Evolutionary conservation across 495 filamentous ascomycete species (phyloP), one percentile per base, ranked within the genome.

Genomic region (Trichoderma erinaceum): DNA sequence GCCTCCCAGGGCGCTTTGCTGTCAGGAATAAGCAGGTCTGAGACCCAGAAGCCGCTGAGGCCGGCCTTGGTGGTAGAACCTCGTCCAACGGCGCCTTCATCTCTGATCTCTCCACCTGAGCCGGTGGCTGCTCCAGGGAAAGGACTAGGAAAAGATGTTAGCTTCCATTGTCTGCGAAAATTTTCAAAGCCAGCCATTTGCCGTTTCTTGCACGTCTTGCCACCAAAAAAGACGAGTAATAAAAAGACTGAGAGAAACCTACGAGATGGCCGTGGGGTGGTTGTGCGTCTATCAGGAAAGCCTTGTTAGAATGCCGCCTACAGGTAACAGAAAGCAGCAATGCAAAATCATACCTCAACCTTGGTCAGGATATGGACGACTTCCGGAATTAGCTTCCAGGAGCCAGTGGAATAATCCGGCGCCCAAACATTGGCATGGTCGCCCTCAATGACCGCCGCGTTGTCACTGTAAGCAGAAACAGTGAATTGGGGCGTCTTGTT

Each of bases 401-500:
- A 88, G 8, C 92, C 90, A 3, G 92, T 94, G n/a, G 84, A 81
- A 41, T 91, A 85, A 66, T 91, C 86, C 16, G 95, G 95, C 0
- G 92, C 90, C 92, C 92, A 97, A 74, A 90, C 90, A 66, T 84
- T 86, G 29, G 87, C 89, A 52, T 85, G 79, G 65, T 85, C 83
- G 38, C 94, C 95, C 71, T 96, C 80, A 64, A 97, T 81, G 0
- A 99, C 95, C 13, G 95, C 94, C 41, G 95, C 95, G 77, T 99
- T 99, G 75, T 99, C 95, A 69, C 92, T 97, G 75, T 99, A 99
- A 11, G 95, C 96, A 46, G 93, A 97, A 35, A 99, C 84, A 13
- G 92, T 95, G 75, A 87, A 86, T 12, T 89, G 79, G 0, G 92
- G 91, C 66, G 90, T 87, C 66, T 82, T 80, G 73, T 89, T 87